Evolutionary conservation across 805 yeast genomes (phyloP).

Genomic region (Blastobotrys peoriensis): DNA sequence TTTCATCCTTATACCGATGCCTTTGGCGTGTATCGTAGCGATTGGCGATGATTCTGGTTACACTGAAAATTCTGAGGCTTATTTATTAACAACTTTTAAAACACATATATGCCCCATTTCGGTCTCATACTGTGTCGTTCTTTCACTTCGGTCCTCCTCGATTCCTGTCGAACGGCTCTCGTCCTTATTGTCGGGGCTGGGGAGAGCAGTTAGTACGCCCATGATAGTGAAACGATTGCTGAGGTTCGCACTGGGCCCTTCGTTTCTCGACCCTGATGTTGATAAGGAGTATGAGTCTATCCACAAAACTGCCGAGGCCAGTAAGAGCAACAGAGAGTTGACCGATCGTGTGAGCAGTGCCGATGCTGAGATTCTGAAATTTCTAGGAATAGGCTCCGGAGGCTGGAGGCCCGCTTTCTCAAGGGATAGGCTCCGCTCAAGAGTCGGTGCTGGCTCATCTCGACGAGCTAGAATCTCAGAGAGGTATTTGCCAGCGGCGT

Average conservation of each 20-base stretch:
- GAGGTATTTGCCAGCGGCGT: not conserved
- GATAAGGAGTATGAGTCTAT: slow-evolving; percentile 5
- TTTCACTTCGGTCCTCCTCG: too few species aligned
- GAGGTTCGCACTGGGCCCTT: slow-evolving; percentile 21
- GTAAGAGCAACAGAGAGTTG: slow-evolving; percentile 4
- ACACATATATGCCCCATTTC: too few species aligned
- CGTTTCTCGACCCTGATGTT: slow-evolving; percentile 15
- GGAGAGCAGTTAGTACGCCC: too few species aligned
- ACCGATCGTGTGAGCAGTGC: slow-evolving; percentile 7
- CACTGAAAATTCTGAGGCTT: slow-evolving; percentile 1
- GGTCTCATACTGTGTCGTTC: too few species aligned
- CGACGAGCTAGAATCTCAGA: not conserved
- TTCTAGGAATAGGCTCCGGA: not conserved
- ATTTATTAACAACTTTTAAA: too few species aligned
- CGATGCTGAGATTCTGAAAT: slow-evolving; percentile 3
- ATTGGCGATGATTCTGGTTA: not conserved
- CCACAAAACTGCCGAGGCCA: slow-evolving; percentile 4
- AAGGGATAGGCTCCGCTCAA: not conserved
- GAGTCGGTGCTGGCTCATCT: too few species aligned
- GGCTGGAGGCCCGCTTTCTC: too few species aligned
- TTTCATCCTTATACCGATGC: not conserved
- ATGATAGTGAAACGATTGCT: slow-evolving; percentile 21
- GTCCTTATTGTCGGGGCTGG: too few species aligned
- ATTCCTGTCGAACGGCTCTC: too few species aligned
- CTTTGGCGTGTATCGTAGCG: not conserved